Evolutionary conservation across 1,139 yeast genomes (phyloP).

Genomic region (Suhomyces taliae): DNA sequence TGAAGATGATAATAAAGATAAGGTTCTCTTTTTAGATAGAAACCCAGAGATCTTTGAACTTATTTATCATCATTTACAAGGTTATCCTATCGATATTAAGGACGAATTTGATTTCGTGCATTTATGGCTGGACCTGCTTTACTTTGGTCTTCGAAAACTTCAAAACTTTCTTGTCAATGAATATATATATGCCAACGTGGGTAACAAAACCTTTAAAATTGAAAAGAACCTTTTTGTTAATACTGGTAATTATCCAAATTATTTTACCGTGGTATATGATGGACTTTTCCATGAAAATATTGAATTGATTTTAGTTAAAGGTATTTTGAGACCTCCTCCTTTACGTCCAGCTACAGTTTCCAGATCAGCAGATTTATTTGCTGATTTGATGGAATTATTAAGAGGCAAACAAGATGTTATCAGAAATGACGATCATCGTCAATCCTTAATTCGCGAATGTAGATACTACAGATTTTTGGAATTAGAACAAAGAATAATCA

Average conservation of each 20-base stretch:
- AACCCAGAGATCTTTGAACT: constrained; percentile 68
- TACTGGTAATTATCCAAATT: constrained; percentile 76
- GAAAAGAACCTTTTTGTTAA: constrained; percentile 51
- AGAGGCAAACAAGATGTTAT: constrained; percentile 55
- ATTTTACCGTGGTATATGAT: constrained; percentile 62
- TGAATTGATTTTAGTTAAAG: constrained; percentile 34
- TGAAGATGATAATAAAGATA: constrained; percentile 36
- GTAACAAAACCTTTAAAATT: constrained; percentile 59
- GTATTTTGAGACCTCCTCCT: constrained; percentile 75
- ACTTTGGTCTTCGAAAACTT: constrained; percentile 64
- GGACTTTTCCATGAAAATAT: constrained; percentile 47
- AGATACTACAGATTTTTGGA: constrained; percentile 73
- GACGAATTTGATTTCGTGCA: constrained; percentile 62
- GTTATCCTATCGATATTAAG: constrained; percentile 61
- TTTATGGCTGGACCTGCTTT: constrained; percentile 70
- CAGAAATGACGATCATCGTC: constrained; percentile 54
- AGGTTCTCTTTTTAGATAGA: constrained; percentile 69
- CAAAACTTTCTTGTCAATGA: constrained; percentile 49
- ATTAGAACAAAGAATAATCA: constrained; percentile 69
- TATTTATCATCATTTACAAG: constrained; percentile 74
- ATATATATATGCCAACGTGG: constrained; percentile 62
- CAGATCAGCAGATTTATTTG: constrained; percentile 58
- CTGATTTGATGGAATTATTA: constrained; percentile 56
- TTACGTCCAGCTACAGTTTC: constrained; percentile 55
- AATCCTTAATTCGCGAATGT: constrained; percentile 64